A percentile compares a stretch with the other conserved stretches of the same genome.
Conservation (phyloP, 208 protist genomes). For the Crithidia expoeki region DNA sequence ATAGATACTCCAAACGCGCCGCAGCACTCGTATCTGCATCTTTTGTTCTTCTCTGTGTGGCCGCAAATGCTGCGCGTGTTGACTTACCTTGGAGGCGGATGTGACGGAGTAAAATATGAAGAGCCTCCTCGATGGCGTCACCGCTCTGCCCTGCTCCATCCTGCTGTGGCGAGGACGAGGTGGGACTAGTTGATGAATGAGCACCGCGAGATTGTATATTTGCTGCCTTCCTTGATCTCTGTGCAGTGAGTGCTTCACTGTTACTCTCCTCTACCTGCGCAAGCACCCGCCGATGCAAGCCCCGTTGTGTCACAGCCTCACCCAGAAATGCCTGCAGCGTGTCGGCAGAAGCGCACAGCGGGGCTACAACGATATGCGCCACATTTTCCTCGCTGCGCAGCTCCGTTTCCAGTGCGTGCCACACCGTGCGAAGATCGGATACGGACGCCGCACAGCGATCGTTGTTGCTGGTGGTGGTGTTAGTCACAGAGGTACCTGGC, state of each 20-base stretch:
- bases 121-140: conserved; percentile 30
- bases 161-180: neutral
- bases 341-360: conserved; percentile 31
- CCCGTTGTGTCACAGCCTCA: conserved; percentile 32
- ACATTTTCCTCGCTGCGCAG: conserved; percentile 24
- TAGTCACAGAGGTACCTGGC: no score
- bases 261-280: conserved; percentile 15
- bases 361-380: conserved; percentile 28
- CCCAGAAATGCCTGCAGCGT: conserved; percentile 24
- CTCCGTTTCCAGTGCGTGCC: conserved; percentile 20
- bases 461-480: neutral
- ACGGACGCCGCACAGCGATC: neutral
- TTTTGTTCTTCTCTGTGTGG: neutral
- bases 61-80: neutral
- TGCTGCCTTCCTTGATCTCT: neutral
- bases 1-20: no score
- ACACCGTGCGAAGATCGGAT: conserved; percentile 20
- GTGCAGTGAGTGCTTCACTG: neutral
- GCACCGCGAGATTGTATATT: neutral
- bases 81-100: neutral
- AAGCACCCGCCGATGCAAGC: conserved; percentile 29
- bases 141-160: neutral
- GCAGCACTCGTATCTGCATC: neutral
- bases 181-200: neutral
- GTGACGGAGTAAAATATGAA: conserved; percentile 25